A percentile compares a stretch with the other conserved stretches of the same genome.
Evolutionary conservation across 129 eudicot species (phyloP).

Genomic region (Lactuca sativa): DNA sequence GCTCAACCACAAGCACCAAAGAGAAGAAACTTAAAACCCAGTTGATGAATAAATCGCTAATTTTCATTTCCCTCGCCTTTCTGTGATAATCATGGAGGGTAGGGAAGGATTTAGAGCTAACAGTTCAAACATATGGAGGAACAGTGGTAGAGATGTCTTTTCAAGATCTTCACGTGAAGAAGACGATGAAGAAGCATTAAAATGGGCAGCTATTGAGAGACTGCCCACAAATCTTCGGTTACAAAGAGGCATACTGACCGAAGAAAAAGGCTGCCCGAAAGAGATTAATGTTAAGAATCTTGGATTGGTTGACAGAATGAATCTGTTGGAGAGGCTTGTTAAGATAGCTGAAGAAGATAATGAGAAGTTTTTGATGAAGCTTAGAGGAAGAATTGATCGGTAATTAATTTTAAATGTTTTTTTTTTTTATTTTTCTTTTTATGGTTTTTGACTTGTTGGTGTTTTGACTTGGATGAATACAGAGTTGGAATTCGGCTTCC

Average conservation of each 20-base stretch:
- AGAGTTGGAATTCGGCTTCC: constrained; percentile 75
- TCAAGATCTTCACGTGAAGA: constrained; percentile 47
- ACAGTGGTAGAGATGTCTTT: constrained; percentile 55
- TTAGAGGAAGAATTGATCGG: constrained; percentile 69
- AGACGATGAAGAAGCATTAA: constrained; percentile 82
- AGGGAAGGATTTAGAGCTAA: constrained; percentile 45
- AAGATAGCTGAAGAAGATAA: constrained; percentile 72
- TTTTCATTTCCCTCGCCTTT: constrained; percentile 1
- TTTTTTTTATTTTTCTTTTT: background rate
- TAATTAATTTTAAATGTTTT: constrained; percentile 8
- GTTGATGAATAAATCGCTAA: background rate
- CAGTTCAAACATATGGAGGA: constrained; percentile 57
- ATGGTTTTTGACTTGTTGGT: background rate
- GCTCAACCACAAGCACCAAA: background rate
- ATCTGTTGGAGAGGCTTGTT: constrained; percentile 67
- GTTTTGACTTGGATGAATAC: constrained; percentile 6
- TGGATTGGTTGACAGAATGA: constrained; percentile 44
- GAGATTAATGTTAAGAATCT: constrained; percentile 66
- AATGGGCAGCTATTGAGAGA: constrained; percentile 83
- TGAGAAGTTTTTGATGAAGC: constrained; percentile 74
- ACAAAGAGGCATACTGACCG: constrained; percentile 54
- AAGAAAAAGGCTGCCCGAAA: constrained; percentile 33
- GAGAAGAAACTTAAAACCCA: background rate
- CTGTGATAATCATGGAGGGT: constrained; percentile 18
- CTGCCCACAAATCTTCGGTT: constrained; percentile 67